These are phyloP conservation scores for Vaccinium corymbosum DNA, from an alignment of 148 eudicot genomes.

Conservation along the genomic window DNA sequence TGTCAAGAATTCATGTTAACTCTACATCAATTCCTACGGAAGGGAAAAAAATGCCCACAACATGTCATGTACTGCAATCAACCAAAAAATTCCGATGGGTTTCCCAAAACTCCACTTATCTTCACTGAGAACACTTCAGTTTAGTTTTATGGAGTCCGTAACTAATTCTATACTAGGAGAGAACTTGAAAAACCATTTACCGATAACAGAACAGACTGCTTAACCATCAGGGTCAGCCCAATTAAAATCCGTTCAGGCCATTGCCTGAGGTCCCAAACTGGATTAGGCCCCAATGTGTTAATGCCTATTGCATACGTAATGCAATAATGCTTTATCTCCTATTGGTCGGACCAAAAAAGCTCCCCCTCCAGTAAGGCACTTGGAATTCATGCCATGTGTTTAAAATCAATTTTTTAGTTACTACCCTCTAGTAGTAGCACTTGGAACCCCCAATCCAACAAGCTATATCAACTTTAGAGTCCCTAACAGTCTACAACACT, in stretches of 20 bases:
- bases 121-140: neutral
- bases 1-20: neutral
- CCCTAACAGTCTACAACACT: neutral
- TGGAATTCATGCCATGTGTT: neutral
- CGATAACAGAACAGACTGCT: neutral
- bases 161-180: neutral
- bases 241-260: neutral
- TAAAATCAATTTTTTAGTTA: neutral
- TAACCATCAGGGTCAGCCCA: neutral
- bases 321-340: neutral
- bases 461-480: neutral
- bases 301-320: neutral
- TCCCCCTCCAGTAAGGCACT: neutral
- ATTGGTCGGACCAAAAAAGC: neutral
- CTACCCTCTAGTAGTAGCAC: neutral
- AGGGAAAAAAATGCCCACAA: neutral
- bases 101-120: neutral
- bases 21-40: neutral
- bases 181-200: neutral
- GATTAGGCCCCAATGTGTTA: neutral
- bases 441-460: neutral
- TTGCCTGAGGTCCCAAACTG: constrained; percentile 4
- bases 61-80: neutral
- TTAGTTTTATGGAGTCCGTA: neutral
- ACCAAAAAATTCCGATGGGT: neutral